These are phyloP conservation scores for Skeletonema grethae DNA, from an alignment of 108 stramenopile species.

Conservation along the genomic window DNA sequence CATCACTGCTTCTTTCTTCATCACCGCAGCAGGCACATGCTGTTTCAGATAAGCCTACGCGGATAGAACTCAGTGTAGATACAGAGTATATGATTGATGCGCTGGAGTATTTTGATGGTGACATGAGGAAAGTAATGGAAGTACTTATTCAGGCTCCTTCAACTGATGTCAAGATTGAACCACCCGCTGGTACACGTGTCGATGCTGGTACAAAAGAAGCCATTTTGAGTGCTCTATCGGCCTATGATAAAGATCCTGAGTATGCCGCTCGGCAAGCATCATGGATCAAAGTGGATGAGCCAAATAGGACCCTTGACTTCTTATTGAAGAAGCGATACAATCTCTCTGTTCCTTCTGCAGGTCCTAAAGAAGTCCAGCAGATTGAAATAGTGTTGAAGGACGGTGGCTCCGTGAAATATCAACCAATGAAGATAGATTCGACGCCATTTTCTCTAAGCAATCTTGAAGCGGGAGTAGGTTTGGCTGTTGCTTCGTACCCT, in stretches of 20 bases:
- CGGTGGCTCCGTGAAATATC: conserved; percentile 6
- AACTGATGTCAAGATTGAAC: conserved; percentile 34
- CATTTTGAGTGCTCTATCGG: conserved; percentile 38
- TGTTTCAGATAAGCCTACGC: conserved; percentile 10
- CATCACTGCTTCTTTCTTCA: conserved; percentile 6
- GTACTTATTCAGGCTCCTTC: conserved; percentile 27
- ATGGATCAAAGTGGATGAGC: conserved; percentile 43
- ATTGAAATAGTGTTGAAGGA: not conserved
- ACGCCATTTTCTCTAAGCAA: conserved; percentile 31
- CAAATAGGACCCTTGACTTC: conserved; percentile 33
- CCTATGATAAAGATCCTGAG: conserved; percentile 20
- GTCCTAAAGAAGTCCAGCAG: not conserved
- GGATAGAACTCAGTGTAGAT: conserved; percentile 36
- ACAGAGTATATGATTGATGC: conserved; percentile 39
- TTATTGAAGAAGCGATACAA: conserved; percentile 36
- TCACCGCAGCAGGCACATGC: conserved; percentile 1
- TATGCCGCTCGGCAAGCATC: conserved; percentile 28
- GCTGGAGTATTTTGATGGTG: conserved; percentile 48
- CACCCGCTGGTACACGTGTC: not conserved
- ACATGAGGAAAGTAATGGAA: conserved; percentile 42
- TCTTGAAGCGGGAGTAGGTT: conserved; percentile 26
- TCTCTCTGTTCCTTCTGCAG: conserved; percentile 10
- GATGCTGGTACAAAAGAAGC: conserved; percentile 31
- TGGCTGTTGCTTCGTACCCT: conserved; percentile 32
- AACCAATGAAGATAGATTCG: conserved; percentile 5